Base-by-base conservation (phyloP, 352 stramenopile genomes). In the Pythium coloratum region DNA sequence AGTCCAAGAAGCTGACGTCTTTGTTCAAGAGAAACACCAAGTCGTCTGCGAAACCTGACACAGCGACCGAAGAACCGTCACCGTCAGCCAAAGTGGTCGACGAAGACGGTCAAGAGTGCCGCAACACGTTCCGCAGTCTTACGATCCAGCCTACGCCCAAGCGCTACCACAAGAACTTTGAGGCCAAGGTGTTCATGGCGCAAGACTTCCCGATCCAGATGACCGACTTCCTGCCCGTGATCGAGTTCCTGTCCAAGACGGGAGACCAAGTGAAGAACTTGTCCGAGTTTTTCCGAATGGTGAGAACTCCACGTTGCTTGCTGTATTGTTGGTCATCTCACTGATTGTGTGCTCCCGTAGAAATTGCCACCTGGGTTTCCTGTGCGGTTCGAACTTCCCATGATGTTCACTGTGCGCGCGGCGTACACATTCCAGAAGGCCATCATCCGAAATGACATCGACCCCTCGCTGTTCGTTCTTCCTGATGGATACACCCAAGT, bases 201-300 rank as follows among this genome's bases (percentile, higher is more conserved):
- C 75, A 92, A 57, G 80, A 64, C 9, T 94, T 94, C 44, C 84
- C 84, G n/a, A 86, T 94, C 58, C 70, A 89, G 28, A 70, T 86
- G 33, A 65, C 65, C 16, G 84, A 94, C 59, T 94, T 94, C 44
- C 44, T 92, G 0, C 84, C 84, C 7, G 80, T 94, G 34, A 89
- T 92, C 54, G 76, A 89, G 67, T 92, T 94, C 38, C 70, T 94
- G 28, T 90, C 86, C 8, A 88, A 80, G 58, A 91, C 84, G 0
- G 81, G 83, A 13, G 86, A 92, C 18, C 82, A 92, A 50, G 77
- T 91, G 55, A 81, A 92, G 60, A 91, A 90, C 47, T 71, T 94
- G 28, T 76, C 88, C n/a, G 84, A 91, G 57, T 94, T 94, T 67
- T 94, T 94, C 56, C 78, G 84, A 18, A 88, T 94, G 86, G 85